phyloP scores from a whole-genome alignment of 495 filamentous ascomycete genomes.

The Xylaria intraflava region DNA sequence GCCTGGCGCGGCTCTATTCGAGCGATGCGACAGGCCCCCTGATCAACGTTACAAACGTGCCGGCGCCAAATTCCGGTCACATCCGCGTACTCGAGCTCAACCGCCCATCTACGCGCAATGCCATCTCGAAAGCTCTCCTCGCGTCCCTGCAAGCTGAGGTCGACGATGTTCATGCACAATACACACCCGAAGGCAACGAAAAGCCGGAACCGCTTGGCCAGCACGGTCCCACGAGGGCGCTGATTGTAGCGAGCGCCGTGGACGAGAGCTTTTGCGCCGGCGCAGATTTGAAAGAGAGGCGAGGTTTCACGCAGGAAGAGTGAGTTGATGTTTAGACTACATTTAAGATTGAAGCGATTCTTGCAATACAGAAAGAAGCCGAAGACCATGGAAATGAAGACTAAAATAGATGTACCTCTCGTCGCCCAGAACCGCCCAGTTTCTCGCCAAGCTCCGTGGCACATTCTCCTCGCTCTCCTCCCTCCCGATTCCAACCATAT shows the following conservation, averaged over 20 bases:
- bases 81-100: constrained; percentile 86
- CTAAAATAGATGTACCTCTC: neutral
- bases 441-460: constrained; percentile 65
- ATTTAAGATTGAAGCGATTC: no score
- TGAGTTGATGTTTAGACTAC: constrained; percentile 17
- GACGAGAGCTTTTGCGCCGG: constrained; percentile 87
- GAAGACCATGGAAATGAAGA: neutral
- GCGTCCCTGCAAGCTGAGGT: constrained; percentile 63
- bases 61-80: constrained; percentile 72
- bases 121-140: constrained; percentile 75
- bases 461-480: constrained; percentile 61
- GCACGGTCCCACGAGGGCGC: constrained; percentile 57
- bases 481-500: constrained; percentile 83
- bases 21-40: constrained; percentile 39
- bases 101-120: constrained; percentile 77
- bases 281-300: constrained; percentile 86
- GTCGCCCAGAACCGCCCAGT: constrained; percentile 56
- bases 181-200: constrained; percentile 46
- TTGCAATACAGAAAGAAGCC: neutral
- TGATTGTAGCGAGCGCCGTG: constrained; percentile 71
- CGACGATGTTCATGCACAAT: constrained; percentile 59
- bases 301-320: constrained; percentile 65
- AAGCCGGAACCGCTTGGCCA: constrained; percentile 28
- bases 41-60: constrained; percentile 63
- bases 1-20: constrained; percentile 26